Base-by-base conservation (phyloP, 2,329 filamentous ascomycete genomes). In the Alternaria sp. region DNA sequence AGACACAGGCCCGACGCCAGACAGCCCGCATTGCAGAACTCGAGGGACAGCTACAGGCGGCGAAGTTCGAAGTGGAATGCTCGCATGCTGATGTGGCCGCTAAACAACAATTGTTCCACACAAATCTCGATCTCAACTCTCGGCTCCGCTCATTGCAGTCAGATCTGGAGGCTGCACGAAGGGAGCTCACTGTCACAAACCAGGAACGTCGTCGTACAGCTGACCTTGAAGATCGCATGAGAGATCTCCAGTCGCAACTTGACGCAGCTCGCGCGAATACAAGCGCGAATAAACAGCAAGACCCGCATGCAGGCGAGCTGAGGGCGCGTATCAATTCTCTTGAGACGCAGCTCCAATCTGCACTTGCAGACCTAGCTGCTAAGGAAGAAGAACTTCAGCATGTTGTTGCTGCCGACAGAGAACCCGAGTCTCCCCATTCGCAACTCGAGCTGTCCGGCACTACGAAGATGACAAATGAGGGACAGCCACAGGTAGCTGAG, bases 71-170 rank as follows among this genome's bases (percentile, higher is more conserved):
- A 45, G 59, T 75, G 4, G 68, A 76, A 53, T 72, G 71, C 30
- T 73, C 72, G 1, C 68, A 73, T 36, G 66, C 71, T 11, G 67
- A 77, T 45, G 59, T 70, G 17, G 63, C 70, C 9, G 63, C 69
- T 10, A 77, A 74, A 57, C 67, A 76, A 17, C 66, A 73, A 55
- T 63, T 76, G 3, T 73, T 75, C 40, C 67, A 72, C 17, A 67
- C 69, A 1, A 71, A 73, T 52, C 56, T 72, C 9, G 68, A 70
- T 8, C 66, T 77, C 15, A 73, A 74, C 30, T 55, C 68, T 44
- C 70, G 65, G 8, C 30, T 77, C 12, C 65, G 70, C 30, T 19
- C 53, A 6, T 47, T 76, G 15, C 72, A 70, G 32, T 54, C 59
- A 46, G 67, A 75, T 19, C 52, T 75, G 2, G 67, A 74, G 2